phyloP scores from a whole-genome alignment of 2,329 filamentous ascomycete genomes.

The Camillea tinctor region DNA sequence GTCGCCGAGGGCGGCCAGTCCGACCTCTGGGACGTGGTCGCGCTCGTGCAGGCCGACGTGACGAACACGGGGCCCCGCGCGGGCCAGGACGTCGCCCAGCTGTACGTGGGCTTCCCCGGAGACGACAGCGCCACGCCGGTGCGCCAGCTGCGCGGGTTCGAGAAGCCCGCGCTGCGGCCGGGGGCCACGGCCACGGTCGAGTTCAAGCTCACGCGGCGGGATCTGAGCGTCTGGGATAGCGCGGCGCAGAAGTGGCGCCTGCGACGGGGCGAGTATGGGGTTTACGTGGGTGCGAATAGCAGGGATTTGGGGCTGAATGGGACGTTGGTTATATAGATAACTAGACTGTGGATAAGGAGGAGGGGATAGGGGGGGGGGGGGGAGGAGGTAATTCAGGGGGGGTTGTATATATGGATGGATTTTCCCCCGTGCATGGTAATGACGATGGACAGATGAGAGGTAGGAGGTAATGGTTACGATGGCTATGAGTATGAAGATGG shows the following conservation, averaged over 20 bases:
- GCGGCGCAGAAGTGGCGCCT: constrained; percentile 56
- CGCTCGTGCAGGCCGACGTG: constrained; percentile 35
- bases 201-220: constrained; percentile 56
- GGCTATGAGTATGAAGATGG: too few relatives aligned
- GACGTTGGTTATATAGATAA: constrained; percentile 2
- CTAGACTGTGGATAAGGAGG: background rate
- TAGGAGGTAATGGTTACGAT: too few relatives aligned
- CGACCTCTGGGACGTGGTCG: constrained; percentile 46
- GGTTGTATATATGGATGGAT: too few relatives aligned
- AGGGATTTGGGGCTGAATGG: constrained; percentile 13
- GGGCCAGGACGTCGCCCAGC: constrained; percentile 44
- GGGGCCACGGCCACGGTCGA: constrained; percentile 43
- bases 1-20: constrained; percentile 40
- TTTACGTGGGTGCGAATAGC: constrained; percentile 34
- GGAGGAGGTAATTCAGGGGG: too few relatives aligned
- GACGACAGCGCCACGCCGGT: constrained; percentile 39
- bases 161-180: constrained; percentile 50
- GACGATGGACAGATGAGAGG: too few relatives aligned
- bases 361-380: too few relatives aligned
- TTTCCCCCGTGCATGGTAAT: too few relatives aligned
- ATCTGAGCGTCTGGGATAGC: constrained; percentile 63
- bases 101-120: constrained; percentile 43
- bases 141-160: constrained; percentile 61
- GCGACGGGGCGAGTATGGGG: constrained; percentile 30
- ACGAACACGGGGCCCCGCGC: constrained; percentile 38